Conservation (phyloP, 1,139 yeast species). For the Scheffersomyces lignicola region DNA sequence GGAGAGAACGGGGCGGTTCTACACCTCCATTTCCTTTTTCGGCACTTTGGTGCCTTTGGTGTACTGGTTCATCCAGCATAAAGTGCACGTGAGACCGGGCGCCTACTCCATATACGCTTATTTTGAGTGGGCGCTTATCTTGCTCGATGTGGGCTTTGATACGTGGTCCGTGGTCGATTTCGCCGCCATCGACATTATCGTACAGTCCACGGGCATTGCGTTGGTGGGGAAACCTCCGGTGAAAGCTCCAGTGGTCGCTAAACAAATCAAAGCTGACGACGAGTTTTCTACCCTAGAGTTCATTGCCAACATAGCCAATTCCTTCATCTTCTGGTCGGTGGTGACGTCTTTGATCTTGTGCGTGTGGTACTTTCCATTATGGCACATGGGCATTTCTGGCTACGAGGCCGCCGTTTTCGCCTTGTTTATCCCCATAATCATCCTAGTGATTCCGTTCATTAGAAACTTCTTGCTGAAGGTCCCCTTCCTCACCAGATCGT, state of each 20-base stretch:
- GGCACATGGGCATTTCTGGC: constrained; percentile 98
- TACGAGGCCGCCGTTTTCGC: constrained; percentile 71
- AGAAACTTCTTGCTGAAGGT: constrained; percentile 32
- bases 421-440: constrained; percentile 56
- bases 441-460: constrained; percentile 57
- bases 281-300: constrained; percentile 43
- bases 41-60: constrained; percentile 74
- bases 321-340: constrained; percentile 83
- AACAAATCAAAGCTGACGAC: constrained; percentile 11
- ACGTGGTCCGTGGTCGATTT: constrained; percentile 77
- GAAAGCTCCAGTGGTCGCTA: background rate
- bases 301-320: constrained; percentile 49
- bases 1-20: constrained; percentile 50
- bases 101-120: constrained; percentile 94
- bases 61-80: constrained; percentile 90
- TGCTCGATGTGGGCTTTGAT: constrained; percentile 83
- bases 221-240: constrained; percentile 7
- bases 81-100: constrained; percentile 84
- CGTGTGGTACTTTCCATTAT: constrained; percentile 95
- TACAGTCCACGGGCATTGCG: constrained; percentile 23
- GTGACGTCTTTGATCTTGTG: constrained; percentile 78
- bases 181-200: constrained; percentile 47
- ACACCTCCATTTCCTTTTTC: constrained; percentile 63
- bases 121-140: constrained; percentile 87
- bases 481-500: constrained; percentile 51